Percentiles rank a stretch among this genome's conserved stretches.
These are phyloP conservation scores for Selaginella moellendorffii DNA, from an alignment of 75 land plant genomes.

Conservation along the genomic window DNA sequence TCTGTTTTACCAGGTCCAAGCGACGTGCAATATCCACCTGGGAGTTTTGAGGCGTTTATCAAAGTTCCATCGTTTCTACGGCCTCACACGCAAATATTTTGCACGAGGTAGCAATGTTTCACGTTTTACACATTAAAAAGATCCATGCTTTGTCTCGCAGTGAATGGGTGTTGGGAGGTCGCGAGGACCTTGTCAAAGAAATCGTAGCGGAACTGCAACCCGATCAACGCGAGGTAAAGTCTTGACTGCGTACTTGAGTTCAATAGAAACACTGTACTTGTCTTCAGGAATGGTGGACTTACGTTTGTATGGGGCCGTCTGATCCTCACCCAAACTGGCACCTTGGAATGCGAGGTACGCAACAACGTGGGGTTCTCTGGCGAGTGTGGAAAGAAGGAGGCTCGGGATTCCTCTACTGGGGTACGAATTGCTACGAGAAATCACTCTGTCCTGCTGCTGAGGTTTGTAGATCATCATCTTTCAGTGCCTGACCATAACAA, in stretches of 20 bases:
- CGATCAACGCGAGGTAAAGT: slow-evolving; percentile 87
- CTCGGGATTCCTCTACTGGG: slow-evolving; percentile 95
- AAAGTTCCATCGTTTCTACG: slow-evolving; percentile 81
- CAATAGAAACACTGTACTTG: too few species aligned
- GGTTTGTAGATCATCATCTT: slow-evolving; percentile 41
- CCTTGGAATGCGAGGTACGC: slow-evolving; percentile 94
- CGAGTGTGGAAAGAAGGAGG: slow-evolving; percentile 99
- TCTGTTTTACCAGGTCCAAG: slow-evolving; percentile 48
- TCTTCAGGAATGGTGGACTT: slow-evolving; percentile 99
- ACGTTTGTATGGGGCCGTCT: slow-evolving; percentile 98
- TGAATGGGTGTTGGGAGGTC: slow-evolving; percentile 92
- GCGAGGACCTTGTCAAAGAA: slow-evolving; percentile 89
- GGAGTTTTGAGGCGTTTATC: slow-evolving; percentile 76
- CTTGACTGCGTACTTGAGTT: too few species aligned
- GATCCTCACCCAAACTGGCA: slow-evolving; percentile 99
- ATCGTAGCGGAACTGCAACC: slow-evolving; percentile 64
- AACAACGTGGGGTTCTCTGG: slow-evolving; percentile 98
- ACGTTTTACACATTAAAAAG: not conserved
- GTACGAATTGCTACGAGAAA: slow-evolving; percentile 94
- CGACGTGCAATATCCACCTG: slow-evolving; percentile 57
- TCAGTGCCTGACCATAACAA: too few species aligned
- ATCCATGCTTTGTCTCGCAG: slow-evolving; percentile 25
- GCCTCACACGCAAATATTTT: slow-evolving; percentile 92
- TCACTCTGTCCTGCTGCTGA: slow-evolving; percentile 66
- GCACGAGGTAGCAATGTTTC: slow-evolving; percentile 56